phyloP scores from a whole-genome alignment of 2,329 filamentous ascomycete genomes.

The Didymellaceae sp. region DNA sequence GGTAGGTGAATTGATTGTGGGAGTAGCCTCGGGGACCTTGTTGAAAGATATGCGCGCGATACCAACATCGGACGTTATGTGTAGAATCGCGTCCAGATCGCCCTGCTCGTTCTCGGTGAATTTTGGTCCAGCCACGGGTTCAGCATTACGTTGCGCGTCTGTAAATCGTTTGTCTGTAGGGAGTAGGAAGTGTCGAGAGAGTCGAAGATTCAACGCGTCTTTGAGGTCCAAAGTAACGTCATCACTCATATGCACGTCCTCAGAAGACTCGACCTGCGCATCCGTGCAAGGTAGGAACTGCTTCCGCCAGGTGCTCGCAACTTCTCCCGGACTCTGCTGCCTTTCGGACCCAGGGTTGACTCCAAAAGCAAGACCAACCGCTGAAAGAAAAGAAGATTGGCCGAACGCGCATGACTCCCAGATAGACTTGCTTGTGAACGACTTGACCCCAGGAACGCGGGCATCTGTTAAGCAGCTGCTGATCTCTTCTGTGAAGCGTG shows the following conservation, averaged over 20 bases:
- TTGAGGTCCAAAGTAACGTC: slow-evolving; percentile 42
- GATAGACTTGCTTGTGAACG: slow-evolving; percentile 44
- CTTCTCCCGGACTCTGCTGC: no score
- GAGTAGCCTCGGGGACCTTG: slow-evolving; percentile 19
- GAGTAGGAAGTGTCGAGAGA: slow-evolving; percentile 37
- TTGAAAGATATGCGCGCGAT: slow-evolving; percentile 42
- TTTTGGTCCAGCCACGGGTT: slow-evolving; percentile 4
- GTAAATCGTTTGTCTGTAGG: slow-evolving; percentile 29
- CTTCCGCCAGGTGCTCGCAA: slow-evolving; percentile 55
- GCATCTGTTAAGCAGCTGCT: slow-evolving; percentile 43
- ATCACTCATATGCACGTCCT: slow-evolving; percentile 25
- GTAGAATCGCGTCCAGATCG: slow-evolving; percentile 22
- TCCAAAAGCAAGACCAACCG: slow-evolving; percentile 49
- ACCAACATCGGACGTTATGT: slow-evolving; percentile 30
- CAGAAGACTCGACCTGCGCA: slow-evolving; percentile 1
- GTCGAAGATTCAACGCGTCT: slow-evolving; percentile 38
- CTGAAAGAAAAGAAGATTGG: slow-evolving; percentile 47
- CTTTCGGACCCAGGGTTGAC: slow-evolving; percentile 3
- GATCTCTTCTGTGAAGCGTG: slow-evolving; percentile 41
- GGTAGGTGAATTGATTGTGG: slow-evolving; percentile 24
- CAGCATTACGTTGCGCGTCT: slow-evolving; percentile 17
- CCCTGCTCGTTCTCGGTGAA: slow-evolving; percentile 24
- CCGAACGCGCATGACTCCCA: slow-evolving; percentile 56
- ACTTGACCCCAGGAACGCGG: slow-evolving; percentile 45
- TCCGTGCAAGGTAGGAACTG: slow-evolving; percentile 46